phyloP scores from a whole-genome alignment of 2,329 filamentous ascomycete species.

The Fusarium pseudonygamai region DNA sequence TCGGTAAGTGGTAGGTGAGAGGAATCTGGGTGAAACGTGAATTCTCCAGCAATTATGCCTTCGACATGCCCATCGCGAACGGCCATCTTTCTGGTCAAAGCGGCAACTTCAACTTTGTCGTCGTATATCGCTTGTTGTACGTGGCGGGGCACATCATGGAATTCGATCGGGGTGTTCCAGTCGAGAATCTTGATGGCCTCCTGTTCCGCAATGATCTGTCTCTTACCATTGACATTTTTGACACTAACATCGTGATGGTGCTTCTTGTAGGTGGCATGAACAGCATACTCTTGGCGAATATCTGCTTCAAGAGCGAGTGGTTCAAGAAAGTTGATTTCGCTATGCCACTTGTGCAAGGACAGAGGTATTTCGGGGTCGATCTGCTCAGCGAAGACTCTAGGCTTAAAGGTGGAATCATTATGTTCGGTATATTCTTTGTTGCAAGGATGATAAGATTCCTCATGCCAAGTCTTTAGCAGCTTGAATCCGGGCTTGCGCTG shows the following conservation, averaged over 20 bases:
- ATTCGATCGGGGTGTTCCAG: neutral
- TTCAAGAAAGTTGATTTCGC: slow-evolving; percentile 8
- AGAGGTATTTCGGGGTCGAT: slow-evolving; percentile 14
- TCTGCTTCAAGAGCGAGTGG: slow-evolving; percentile 5
- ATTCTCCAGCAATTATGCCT: slow-evolving; percentile 30
- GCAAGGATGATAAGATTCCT: slow-evolving; percentile 15
- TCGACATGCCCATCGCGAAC: slow-evolving; percentile 30
- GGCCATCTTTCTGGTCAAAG: slow-evolving; percentile 13
- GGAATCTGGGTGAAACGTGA: slow-evolving; percentile 25
- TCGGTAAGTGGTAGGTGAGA: slow-evolving; percentile 21
- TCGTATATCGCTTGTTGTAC: slow-evolving; percentile 4
- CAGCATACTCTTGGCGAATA: slow-evolving; percentile 6
- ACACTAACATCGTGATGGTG: neutral
- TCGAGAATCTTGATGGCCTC: neutral
- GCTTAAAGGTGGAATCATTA: neutral
- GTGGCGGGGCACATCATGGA: neutral
- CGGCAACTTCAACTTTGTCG: slow-evolving; percentile 11
- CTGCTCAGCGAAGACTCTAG: neutral
- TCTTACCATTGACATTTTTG: neutral
- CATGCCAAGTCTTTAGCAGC: neutral
- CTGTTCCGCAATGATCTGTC: neutral
- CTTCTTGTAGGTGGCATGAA: neutral
- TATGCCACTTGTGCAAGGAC: neutral
- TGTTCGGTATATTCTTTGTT: slow-evolving; percentile 17
- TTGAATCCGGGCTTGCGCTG: slow-evolving; percentile 7